Percentiles rank a stretch among this genome's conserved stretches.
Evolutionary conservation across 345 rosid species (phyloP).

Genomic region (Noccaea caerulescens): DNA sequence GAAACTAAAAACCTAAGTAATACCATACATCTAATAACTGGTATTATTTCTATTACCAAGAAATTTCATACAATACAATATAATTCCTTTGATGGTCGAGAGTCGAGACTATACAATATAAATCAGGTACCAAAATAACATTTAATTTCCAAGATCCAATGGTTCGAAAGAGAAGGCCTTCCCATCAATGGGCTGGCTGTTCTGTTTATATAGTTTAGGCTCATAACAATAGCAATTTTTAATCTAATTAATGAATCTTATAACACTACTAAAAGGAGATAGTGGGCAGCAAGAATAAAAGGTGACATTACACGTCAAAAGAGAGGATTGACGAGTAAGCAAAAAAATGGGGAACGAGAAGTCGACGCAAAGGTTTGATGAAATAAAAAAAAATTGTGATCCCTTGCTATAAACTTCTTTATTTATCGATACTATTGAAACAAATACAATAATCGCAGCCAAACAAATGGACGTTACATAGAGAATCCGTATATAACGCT

Average conservation of each 20-base stretch:
- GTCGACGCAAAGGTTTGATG: conserved; percentile 25
- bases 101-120: too few species aligned
- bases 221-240: too few species aligned
- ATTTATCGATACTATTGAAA: conserved; percentile 19
- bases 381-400: conserved; percentile 5
- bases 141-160: too few species aligned
- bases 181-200: too few species aligned
- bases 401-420: conserved; percentile 17
- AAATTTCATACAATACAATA: too few species aligned
- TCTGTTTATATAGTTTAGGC: too few species aligned
- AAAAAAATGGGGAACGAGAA: conserved; percentile 10
- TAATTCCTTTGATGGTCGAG: too few species aligned
- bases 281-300: not conserved
- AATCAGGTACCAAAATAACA: too few species aligned
- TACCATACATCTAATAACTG: too few species aligned
- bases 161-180: too few species aligned
- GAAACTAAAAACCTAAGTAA: too few species aligned
- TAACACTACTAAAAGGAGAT: not conserved
- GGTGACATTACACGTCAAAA: conserved; percentile 1
- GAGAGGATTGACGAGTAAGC: conserved; percentile 19
- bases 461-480: conserved; percentile 51
- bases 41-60: too few species aligned
- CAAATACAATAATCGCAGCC: conserved; percentile 6
- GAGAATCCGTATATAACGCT: conserved; percentile 49
- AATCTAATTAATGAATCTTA: not conserved